Conservation (phyloP, 345 rosid genomes). For the Anacardium occidentale region DNA sequence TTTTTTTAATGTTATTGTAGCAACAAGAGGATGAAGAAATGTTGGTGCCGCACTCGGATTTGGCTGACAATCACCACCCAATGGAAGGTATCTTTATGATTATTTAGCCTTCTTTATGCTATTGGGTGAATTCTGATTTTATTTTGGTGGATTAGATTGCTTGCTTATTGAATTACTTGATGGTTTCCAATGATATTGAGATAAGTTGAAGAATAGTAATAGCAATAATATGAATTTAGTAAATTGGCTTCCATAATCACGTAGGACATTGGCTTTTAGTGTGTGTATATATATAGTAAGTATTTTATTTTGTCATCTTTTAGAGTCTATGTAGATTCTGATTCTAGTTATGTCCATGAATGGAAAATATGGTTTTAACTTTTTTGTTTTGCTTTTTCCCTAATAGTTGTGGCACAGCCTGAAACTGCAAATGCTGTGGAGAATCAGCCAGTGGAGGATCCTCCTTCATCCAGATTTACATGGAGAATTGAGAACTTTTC, state of each 20-base stretch:
- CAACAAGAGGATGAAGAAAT: slow-evolving; percentile 93
- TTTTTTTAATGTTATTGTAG: slow-evolving; percentile 26
- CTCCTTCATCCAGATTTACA: slow-evolving; percentile 69
- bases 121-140: slow-evolving; percentile 7
- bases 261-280: background rate
- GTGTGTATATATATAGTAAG: background rate
- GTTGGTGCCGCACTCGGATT: slow-evolving; percentile 84
- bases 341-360: background rate
- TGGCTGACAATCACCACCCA: slow-evolving; percentile 74
- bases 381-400: background rate
- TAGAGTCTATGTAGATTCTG: background rate
- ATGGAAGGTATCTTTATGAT: slow-evolving; percentile 56
- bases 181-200: background rate
- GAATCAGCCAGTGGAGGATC: slow-evolving; percentile 79
- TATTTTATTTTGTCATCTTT: background rate
- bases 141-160: background rate
- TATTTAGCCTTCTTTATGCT: slow-evolving; percentile 4
- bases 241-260: background rate
- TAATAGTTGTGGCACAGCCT: slow-evolving; percentile 39
- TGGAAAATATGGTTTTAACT: background rate
- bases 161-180: slow-evolving; percentile 4
- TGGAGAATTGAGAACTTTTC: slow-evolving; percentile 83
- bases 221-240: background rate
- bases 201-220: background rate
- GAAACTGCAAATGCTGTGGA: slow-evolving; percentile 62